A percentile compares a stretch with the other conserved stretches of the same genome.
Evolutionary conservation across 768 basidiomycete species (phyloP).

Genomic region (Xanthoconium stramineum): DNA sequence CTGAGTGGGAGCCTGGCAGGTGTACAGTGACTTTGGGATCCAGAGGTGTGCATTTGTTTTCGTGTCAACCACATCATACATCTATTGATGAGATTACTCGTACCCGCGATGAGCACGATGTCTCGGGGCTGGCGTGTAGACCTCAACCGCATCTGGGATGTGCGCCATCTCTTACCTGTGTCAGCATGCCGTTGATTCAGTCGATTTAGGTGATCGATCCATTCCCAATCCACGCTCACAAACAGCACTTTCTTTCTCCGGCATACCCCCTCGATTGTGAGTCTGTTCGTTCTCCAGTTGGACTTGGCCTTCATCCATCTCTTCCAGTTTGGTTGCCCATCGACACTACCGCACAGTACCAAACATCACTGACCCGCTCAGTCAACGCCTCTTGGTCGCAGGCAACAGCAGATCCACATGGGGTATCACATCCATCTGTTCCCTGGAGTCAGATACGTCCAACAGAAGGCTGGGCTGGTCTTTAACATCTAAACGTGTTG

Average conservation of each 20-base stretch:
- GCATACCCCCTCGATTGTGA: conserved; percentile 68
- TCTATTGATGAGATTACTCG: background rate
- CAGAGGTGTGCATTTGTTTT: background rate
- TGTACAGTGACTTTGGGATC: background rate
- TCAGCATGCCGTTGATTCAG: background rate
- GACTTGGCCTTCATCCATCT: background rate
- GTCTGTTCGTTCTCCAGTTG: conserved; percentile 9
- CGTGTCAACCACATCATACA: background rate
- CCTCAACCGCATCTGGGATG: conserved; percentile 29
- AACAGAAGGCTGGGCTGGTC: conserved; percentile 82
- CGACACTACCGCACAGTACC: conserved; percentile 37
- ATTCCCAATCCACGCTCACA: conserved; percentile 80
- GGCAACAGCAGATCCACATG: conserved; percentile 38
- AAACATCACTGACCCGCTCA: conserved; percentile 46
- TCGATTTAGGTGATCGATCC: conserved; percentile 68
- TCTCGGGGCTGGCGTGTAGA: conserved; percentile 21
- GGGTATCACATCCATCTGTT: conserved; percentile 59
- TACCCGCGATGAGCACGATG: conserved; percentile 4
- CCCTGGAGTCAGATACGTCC: conserved; percentile 66
- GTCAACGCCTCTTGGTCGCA: conserved; percentile 57
- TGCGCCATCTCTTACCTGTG: conserved; percentile 10
- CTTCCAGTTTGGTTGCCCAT: conserved; percentile 12
- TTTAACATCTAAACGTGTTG: conserved; percentile 77
- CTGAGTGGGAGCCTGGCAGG: background rate
- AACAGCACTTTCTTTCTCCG: conserved; percentile 80